Base-by-base conservation (phyloP, 2,329 filamentous ascomycete species). In the Chlorencoelia australis region DNA sequence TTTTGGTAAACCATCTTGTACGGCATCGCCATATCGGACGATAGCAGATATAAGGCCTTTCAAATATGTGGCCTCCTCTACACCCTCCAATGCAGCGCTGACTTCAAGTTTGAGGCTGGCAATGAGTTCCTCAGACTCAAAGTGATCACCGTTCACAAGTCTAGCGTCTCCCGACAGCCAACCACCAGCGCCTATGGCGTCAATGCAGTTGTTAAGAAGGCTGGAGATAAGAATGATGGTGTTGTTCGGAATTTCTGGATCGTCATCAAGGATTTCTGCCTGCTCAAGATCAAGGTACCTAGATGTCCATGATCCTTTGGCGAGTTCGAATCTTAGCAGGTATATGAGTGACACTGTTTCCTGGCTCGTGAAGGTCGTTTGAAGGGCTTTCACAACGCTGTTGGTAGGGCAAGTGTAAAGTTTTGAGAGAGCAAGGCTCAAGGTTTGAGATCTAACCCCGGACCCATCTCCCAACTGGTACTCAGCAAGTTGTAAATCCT, bases 221-320 rank as follows among this genome's bases (percentile, higher is more conserved):
- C 79, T 75, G 11, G 80, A 74, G 43, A 89, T 79, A 26, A 84
- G 71, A 11, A 73, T 67, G 46, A 88, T 79, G 34, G 78, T 75
- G 33, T 74, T 73, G 49, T 86, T 77, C 14, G 79, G 73, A 0
- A 75, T 72, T 3, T 66, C 62, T 10, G 63, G 55, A 8, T 59
- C 56, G 6, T 68, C 65, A n/a, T 62, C 59, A 16, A 64, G 58
- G 10, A 58, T 51, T 25, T 71, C 66, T 19, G 67, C 61, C 34
- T 64, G 58, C 11, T 69, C 68, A 8, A 63, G 59, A 48, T 82
- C 79, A 24, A 82, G 61, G 56, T 87, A 86, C 15, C 73, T 68
- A 13, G 75, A 73, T 0, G 80, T 85, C 83, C 83, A 89, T 20
- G 79, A 78, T 39, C 82, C 82, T 45, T 77, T 74, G 34, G 78